Evolutionary conservation across 148 eudicot genomes (phyloP).

Genomic region (Nepenthes gracilis): DNA sequence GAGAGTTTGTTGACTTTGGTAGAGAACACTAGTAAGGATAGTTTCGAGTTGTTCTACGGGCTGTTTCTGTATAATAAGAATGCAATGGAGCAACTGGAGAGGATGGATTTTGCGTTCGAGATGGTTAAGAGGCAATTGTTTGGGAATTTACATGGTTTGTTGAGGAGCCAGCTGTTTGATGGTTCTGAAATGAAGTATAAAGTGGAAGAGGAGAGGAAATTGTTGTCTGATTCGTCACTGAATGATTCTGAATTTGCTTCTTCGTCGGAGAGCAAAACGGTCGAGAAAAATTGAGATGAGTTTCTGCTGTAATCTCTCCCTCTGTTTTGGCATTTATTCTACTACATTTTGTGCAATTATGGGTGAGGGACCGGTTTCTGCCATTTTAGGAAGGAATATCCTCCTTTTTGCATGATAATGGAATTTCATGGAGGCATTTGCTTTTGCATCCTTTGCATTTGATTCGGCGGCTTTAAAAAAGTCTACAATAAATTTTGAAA

Average conservation of each 20-base stretch:
- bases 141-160: constrained; percentile 49
- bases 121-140: constrained; percentile 57
- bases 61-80: constrained; percentile 73
- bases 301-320: too few species aligned
- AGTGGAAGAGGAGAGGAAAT: constrained; percentile 4
- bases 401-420: too few species aligned
- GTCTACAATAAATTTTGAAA: too few species aligned
- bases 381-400: too few species aligned
- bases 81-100: constrained; percentile 65
- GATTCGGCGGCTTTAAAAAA: too few species aligned
- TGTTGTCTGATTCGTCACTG: constrained; percentile 1
- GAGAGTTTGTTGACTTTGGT: constrained; percentile 77
- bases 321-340: too few species aligned
- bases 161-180: constrained; percentile 51
- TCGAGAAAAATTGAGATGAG: too few species aligned
- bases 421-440: too few species aligned
- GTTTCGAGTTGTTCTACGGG: constrained; percentile 78
- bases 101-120: constrained; percentile 65
- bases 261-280: too few species aligned
- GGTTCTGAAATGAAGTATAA: constrained; percentile 2
- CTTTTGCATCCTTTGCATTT: too few species aligned
- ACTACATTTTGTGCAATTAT: too few species aligned
- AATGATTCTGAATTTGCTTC: neutral
- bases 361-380: too few species aligned
- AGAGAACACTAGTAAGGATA: constrained; percentile 64